These are phyloP conservation scores for Xylaria hypoxylon DNA, from an alignment of 2,329 filamentous ascomycete species.

Conservation along the genomic window DNA sequence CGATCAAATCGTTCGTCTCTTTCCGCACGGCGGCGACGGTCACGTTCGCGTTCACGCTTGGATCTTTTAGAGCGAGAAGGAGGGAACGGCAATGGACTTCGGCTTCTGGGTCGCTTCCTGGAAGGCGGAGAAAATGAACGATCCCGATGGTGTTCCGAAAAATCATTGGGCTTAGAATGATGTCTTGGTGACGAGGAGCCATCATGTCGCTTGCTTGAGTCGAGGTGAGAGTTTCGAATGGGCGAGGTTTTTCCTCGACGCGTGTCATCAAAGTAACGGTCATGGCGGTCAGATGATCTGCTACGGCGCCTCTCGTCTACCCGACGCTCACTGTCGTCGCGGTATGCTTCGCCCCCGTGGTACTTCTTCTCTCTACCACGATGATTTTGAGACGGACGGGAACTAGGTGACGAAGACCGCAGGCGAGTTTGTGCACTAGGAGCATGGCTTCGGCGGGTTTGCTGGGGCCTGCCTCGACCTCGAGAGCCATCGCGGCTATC, in stretches of 20 bases:
- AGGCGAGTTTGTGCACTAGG: slow-evolving; percentile 41
- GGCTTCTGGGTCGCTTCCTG: slow-evolving; percentile 57
- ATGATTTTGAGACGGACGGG: slow-evolving; percentile 43
- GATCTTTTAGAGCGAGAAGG: slow-evolving; percentile 58
- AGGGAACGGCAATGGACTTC: slow-evolving; percentile 54
- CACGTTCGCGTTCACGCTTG: slow-evolving; percentile 52
- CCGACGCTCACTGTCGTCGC: slow-evolving; percentile 50
- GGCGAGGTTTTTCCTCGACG: slow-evolving; percentile 41
- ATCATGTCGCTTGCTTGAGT: slow-evolving; percentile 50
- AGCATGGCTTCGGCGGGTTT: slow-evolving; percentile 43
- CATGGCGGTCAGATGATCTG: slow-evolving; percentile 55
- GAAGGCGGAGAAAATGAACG: slow-evolving; percentile 54
- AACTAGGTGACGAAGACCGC: slow-evolving; percentile 44
- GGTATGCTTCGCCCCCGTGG: slow-evolving; percentile 46
- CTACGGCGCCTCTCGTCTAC: slow-evolving; percentile 53
- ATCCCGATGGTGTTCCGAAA: slow-evolving; percentile 51
- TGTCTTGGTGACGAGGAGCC: slow-evolving; percentile 47
- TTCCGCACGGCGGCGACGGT: slow-evolving; percentile 47
- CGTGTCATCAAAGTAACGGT: slow-evolving; percentile 49
- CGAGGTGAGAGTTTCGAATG: slow-evolving; percentile 38
- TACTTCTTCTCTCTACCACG: slow-evolving; percentile 43
- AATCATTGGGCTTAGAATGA: slow-evolving; percentile 51
- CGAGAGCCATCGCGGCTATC: slow-evolving; percentile 51
- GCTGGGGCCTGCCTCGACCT: slow-evolving; percentile 53
- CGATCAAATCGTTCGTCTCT: slow-evolving; percentile 44